Percentiles rank a stretch among this genome's conserved stretches.
Conservation (phyloP, 2,329 filamentous ascomycete genomes). For the Didymella exigua region DNA sequence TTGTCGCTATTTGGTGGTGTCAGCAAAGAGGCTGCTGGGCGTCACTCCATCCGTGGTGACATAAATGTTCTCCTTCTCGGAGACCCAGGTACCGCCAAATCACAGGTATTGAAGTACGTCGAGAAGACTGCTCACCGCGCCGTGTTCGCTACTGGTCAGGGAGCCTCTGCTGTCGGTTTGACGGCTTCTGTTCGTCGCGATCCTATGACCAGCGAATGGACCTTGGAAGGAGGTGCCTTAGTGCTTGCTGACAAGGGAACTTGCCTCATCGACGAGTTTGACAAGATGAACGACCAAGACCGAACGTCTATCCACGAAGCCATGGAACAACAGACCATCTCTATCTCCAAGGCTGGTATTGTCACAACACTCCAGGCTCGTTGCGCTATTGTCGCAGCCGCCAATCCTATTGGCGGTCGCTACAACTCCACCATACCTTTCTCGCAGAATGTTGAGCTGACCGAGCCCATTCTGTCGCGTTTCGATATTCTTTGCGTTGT, state of each 20-base stretch:
- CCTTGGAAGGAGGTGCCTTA: slow-evolving; percentile 90
- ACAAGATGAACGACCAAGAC: slow-evolving; percentile 99
- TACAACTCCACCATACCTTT: slow-evolving; percentile 98
- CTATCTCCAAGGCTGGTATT: slow-evolving; percentile 97
- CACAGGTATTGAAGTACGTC: slow-evolving; percentile 94
- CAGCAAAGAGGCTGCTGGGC: slow-evolving; percentile 85
- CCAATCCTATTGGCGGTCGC: slow-evolving; percentile 93
- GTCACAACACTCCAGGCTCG: slow-evolving; percentile 95
- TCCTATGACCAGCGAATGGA: slow-evolving; percentile 96
- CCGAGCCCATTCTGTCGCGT: slow-evolving; percentile 95
- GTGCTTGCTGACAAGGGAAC: slow-evolving; percentile 94
- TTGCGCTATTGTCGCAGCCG: slow-evolving; percentile 94
- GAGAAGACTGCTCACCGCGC: slow-evolving; percentile 97
- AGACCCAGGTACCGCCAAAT: slow-evolving; percentile 97
- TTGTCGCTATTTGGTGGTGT: slow-evolving; percentile 95
- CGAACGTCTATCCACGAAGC: slow-evolving; percentile 98
- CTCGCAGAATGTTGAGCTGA: slow-evolving; percentile 93
- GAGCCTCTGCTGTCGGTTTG: slow-evolving; percentile 94
- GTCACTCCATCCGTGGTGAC: slow-evolving; percentile 90
- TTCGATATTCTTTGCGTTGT: slow-evolving; percentile 98
- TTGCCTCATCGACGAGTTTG: slow-evolving; percentile 97
- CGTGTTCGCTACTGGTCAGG: slow-evolving; percentile 96
- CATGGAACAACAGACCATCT: slow-evolving; percentile 99
- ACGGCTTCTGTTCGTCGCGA: slow-evolving; percentile 96
- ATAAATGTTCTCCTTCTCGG: slow-evolving; percentile 97